These are phyloP conservation scores for Penicillium sp. DNA, from an alignment of 2,329 filamentous ascomycete species.

Conservation along the genomic window DNA sequence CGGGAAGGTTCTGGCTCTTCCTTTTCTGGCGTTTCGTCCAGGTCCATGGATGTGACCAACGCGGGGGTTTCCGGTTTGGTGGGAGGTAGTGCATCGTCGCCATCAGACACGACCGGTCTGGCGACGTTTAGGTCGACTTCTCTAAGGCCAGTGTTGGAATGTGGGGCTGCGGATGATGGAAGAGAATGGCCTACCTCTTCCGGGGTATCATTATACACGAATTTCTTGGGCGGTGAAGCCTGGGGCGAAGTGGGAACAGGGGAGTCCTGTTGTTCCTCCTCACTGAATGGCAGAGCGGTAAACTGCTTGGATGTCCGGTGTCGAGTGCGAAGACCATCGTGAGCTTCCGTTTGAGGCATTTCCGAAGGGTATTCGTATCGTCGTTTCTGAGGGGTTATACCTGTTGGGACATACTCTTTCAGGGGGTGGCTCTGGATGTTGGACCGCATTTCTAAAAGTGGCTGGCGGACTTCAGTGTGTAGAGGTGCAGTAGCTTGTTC, in stretches of 20 bases:
- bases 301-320: slow-evolving; percentile 46
- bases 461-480: slow-evolving; percentile 59
- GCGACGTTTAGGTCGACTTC: slow-evolving; percentile 54
- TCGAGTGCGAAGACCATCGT: slow-evolving; percentile 57
- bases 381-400: slow-evolving; percentile 77
- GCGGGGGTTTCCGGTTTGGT: slow-evolving; percentile 17
- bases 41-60: slow-evolving; percentile 5
- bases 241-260: slow-evolving; percentile 26
- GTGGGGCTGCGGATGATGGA: slow-evolving; percentile 30
- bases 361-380: slow-evolving; percentile 77
- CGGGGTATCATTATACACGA: slow-evolving; percentile 53
- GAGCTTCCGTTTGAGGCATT: slow-evolving; percentile 72
- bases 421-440: slow-evolving; percentile 65
- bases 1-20: slow-evolving; percentile 27
- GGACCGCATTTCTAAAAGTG: slow-evolving; percentile 69
- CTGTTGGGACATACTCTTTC: slow-evolving; percentile 80
- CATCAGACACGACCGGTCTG: slow-evolving; percentile 31
- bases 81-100: slow-evolving; percentile 11
- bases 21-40: slow-evolving; percentile 21
- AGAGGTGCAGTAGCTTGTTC: slow-evolving; percentile 64
- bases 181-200: slow-evolving; percentile 39
- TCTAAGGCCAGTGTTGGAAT: slow-evolving; percentile 48
- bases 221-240: slow-evolving; percentile 51
- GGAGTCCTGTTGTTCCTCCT: slow-evolving; percentile 25
- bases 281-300: slow-evolving; percentile 32